Conservation (phyloP, 129 eudicot species). For the Artemisia annua region DNA sequence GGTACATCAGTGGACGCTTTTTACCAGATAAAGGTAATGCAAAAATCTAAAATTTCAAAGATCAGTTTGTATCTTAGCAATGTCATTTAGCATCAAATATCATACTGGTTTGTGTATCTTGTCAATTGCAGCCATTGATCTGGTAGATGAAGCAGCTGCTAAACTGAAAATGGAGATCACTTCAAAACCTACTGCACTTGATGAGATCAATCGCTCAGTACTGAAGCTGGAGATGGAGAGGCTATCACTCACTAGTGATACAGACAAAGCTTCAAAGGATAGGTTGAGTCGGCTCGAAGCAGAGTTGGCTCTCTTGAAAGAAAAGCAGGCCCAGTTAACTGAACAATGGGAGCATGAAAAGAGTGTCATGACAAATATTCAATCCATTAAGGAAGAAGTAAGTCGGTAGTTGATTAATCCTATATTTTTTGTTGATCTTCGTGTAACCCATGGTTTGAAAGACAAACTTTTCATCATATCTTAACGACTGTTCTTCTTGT, state of each 20-base stretch:
- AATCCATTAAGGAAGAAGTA: conserved; percentile 97
- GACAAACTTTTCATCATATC: neutral
- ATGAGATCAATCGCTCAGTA: conserved; percentile 90
- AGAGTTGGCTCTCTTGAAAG: conserved; percentile 75
- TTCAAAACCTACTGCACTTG: conserved; percentile 96
- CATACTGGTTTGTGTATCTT: conserved; percentile 19
- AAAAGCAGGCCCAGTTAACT: conserved; percentile 67
- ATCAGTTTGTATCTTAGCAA: neutral
- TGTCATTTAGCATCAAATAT: neutral
- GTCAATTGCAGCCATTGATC: conserved; percentile 76
- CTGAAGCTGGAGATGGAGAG: conserved; percentile 96
- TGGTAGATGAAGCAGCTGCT: conserved; percentile 99
- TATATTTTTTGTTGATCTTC: neutral
- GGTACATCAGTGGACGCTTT: conserved; percentile 94
- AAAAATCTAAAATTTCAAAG: neutral
- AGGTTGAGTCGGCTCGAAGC: conserved; percentile 83
- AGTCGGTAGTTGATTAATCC: neutral
- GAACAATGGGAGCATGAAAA: conserved; percentile 98
- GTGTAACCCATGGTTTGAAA: no score
- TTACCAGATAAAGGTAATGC: conserved; percentile 88
- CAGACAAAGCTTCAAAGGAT: conserved; percentile 91
- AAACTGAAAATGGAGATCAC: conserved; percentile 98
- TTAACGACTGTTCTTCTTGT: conserved; percentile 1
- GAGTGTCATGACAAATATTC: conserved; percentile 81
- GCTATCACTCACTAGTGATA: conserved; percentile 84